Conservation (phyloP, 768 basidiomycete genomes). For the Hericium erinaceus region DNA sequence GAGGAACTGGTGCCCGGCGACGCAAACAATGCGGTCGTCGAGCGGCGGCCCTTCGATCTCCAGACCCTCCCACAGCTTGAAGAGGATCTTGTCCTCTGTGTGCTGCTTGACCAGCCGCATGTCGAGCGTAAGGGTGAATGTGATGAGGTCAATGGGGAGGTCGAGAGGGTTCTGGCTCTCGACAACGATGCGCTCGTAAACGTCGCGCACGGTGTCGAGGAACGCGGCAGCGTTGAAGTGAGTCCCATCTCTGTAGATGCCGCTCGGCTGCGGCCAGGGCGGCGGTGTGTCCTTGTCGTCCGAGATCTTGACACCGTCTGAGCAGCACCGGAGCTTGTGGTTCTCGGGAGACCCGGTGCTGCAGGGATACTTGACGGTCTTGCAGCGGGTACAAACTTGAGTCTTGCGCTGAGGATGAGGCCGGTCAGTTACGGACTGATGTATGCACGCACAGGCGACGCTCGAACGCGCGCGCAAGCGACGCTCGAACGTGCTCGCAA, state of each 20-base stretch:
- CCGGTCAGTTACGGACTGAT: too few relatives aligned
- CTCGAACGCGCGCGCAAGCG: too few relatives aligned
- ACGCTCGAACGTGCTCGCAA: too few relatives aligned
- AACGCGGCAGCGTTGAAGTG: constrained; percentile 3
- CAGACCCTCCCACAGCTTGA: too few relatives aligned
- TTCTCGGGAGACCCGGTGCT: not conserved
- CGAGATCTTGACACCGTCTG: constrained; percentile 5
- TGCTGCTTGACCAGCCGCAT: too few relatives aligned
- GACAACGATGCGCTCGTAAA: not conserved
- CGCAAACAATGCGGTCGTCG: too few relatives aligned
- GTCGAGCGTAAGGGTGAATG: too few relatives aligned
- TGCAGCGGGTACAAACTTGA: not conserved
- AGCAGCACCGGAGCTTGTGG: constrained; percentile 9
- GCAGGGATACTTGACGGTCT: not conserved
- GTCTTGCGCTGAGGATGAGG: too few relatives aligned
- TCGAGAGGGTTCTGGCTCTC: not conserved
- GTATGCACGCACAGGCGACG: too few relatives aligned
- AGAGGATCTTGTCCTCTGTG: too few relatives aligned
- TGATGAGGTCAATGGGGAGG: not conserved
- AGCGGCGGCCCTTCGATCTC: too few relatives aligned
- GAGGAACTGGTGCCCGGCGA: too few relatives aligned
- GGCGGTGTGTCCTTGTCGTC: not conserved
- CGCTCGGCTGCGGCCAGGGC: constrained; percentile 7
- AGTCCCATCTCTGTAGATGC: constrained; percentile 5
- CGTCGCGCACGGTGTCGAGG: not conserved